These are phyloP conservation scores for Monilinia polystroma DNA, from an alignment of 2,329 filamentous ascomycete species.

Conservation along the genomic window DNA sequence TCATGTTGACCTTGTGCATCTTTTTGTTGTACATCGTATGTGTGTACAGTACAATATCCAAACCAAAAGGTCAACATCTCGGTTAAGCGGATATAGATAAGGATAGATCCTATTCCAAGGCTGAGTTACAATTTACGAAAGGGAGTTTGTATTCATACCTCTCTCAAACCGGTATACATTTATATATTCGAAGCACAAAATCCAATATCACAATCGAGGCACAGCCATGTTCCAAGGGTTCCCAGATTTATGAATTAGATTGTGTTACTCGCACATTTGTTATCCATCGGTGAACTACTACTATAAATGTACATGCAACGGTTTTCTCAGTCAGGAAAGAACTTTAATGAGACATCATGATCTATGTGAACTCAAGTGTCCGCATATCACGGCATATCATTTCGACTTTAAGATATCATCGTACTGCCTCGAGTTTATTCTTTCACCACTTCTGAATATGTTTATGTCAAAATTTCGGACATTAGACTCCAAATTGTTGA, in stretches of 20 bases:
- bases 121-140: slow-evolving; percentile 6
- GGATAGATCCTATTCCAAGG: no score
- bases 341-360: slow-evolving; percentile 8
- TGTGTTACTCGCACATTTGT: no score
- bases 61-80: neutral
- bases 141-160: no score
- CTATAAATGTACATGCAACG: no score
- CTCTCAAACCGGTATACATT: no score
- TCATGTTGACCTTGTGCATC: no score
- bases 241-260: no score
- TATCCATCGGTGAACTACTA: no score
- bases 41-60: neutral
- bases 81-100: neutral
- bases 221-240: neutral
- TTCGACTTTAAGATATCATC: neutral
- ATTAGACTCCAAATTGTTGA: neutral
- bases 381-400: neutral
- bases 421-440: neutral
- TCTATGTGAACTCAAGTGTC: neutral
- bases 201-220: slow-evolving; percentile 3
- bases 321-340: neutral
- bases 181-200: neutral
- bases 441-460: no score
- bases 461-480: neutral
- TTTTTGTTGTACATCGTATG: no score